Conservation (phyloP, 345 rosid species). For the Fremontodendron californicum region DNA sequence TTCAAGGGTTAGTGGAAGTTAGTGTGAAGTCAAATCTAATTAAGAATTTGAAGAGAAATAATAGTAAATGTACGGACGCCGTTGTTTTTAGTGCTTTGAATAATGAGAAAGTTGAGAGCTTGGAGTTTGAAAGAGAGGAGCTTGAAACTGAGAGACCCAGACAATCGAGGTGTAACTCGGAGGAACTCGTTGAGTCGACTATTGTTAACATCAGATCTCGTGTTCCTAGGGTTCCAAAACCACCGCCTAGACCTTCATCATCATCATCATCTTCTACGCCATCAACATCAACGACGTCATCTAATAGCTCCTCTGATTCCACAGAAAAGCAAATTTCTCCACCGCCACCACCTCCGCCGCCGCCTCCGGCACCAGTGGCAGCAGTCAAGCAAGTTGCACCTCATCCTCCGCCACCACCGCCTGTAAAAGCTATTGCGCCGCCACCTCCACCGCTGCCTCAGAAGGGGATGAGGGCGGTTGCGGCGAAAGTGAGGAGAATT, state of each 20-base stretch:
- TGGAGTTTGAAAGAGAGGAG: constrained; percentile 44
- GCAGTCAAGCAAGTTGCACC: constrained; percentile 28
- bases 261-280: background rate
- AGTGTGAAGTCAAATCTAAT: constrained; percentile 50
- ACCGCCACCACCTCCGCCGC: constrained; percentile 25
- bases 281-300: constrained; percentile 14
- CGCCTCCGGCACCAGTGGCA: constrained; percentile 26
- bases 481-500: constrained; percentile 76
- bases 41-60: constrained; percentile 46
- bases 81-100: constrained; percentile 14
- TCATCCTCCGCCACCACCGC: constrained; percentile 38
- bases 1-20: constrained; percentile 60
- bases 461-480: constrained; percentile 35
- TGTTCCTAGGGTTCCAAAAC: constrained; percentile 79
- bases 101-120: constrained; percentile 26
- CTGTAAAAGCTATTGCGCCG: constrained; percentile 28
- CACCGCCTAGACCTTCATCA: constrained; percentile 71
- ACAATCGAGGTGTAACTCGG: constrained; percentile 60
- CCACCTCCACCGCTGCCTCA: constrained; percentile 81
- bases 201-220: constrained; percentile 61
- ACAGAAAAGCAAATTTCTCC: constrained; percentile 31
- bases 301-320: constrained; percentile 15
- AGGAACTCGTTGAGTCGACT: constrained; percentile 60
- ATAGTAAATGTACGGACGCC: constrained; percentile 12
- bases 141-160: constrained; percentile 40